These are phyloP conservation scores for Stemphylium beticola DNA, from an alignment of 2,329 filamentous ascomycete species.

Conservation along the genomic window DNA sequence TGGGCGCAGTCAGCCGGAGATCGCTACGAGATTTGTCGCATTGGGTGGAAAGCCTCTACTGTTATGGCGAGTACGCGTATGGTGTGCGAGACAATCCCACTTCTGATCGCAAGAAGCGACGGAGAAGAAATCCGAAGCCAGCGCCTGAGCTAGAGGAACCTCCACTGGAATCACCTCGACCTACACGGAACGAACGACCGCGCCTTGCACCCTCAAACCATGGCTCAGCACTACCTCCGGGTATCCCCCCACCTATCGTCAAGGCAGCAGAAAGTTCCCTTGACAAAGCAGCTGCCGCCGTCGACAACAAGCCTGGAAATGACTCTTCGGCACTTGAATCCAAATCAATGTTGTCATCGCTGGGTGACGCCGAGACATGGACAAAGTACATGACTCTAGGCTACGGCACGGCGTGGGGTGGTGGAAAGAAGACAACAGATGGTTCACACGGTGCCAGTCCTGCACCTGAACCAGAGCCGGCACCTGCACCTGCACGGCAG, in stretches of 20 bases:
- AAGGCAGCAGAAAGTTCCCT: conserved; percentile 53
- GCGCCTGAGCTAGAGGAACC: conserved; percentile 6
- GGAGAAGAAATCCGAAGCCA: conserved; percentile 47
- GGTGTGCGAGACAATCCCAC: conserved; percentile 81
- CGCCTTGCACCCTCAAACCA: conserved; percentile 9
- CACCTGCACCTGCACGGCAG: conserved; percentile 2
- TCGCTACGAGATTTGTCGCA: conserved; percentile 76
- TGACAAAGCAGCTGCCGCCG: conserved; percentile 51
- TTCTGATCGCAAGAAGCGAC: conserved; percentile 63
- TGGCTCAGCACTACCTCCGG: conserved; percentile 32
- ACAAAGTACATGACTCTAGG: conserved; percentile 60
- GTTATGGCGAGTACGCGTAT: conserved; percentile 82
- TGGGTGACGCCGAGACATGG: conserved; percentile 56
- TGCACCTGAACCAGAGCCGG: not conserved
- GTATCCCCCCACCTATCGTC: conserved; percentile 57
- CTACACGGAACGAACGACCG: conserved; percentile 5
- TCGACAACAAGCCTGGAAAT: conserved; percentile 29
- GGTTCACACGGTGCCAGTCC: not conserved
- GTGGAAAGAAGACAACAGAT: conserved; percentile 26
- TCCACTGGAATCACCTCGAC: conserved; percentile 3
- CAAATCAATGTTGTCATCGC: conserved; percentile 43
- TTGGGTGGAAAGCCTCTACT: conserved; percentile 90
- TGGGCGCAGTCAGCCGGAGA: conserved; percentile 72
- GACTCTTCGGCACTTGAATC: conserved; percentile 24
- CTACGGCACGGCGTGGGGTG: conserved; percentile 51